phyloP scores from a whole-genome alignment of 2,329 filamentous ascomycete genomes.

The Colletotrichum shisoi region DNA sequence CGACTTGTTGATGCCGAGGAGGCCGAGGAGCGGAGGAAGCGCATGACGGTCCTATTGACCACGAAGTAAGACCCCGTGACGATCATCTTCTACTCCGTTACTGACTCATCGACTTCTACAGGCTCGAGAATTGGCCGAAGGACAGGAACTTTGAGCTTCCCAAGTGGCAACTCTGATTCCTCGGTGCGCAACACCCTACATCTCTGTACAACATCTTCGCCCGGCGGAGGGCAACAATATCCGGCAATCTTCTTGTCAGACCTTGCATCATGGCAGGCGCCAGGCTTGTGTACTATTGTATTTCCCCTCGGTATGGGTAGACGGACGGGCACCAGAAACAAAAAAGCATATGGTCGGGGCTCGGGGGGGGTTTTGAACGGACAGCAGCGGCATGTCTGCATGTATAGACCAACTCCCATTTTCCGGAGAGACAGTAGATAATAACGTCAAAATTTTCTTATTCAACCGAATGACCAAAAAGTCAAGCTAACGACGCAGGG shows the following conservation, averaged over 20 bases:
- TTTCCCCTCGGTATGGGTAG: constrained; percentile 25
- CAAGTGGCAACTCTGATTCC: constrained; percentile 51
- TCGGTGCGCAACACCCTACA: not conserved
- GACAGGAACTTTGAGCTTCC: constrained; percentile 54
- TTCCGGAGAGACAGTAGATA: constrained; percentile 22
- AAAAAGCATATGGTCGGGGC: constrained; percentile 24
- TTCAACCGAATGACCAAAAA: not conserved
- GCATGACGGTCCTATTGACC: constrained; percentile 52
- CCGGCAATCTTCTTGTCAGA: not conserved
- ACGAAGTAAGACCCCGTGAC: constrained; percentile 49
- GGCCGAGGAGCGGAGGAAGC: constrained; percentile 49
- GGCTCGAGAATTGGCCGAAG: constrained; percentile 53
- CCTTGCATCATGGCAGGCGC: constrained; percentile 11
- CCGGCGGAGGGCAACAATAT: constrained; percentile 2
- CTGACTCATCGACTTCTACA: constrained; percentile 40
- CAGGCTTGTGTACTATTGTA: constrained; percentile 23
- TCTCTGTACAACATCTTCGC: constrained; percentile 22
- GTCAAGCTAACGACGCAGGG: too few relatives aligned
- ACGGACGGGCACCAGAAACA: constrained; percentile 16
- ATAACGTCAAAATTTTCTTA: constrained; percentile 19
- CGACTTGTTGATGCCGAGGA: constrained; percentile 53
- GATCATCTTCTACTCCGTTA: not conserved
- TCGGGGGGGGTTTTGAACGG: not conserved
- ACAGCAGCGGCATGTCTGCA: constrained; percentile 2
- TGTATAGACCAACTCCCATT: constrained; percentile 21